Base-by-base conservation (phyloP, 1,284 basidiomycete species). In the Trichosporon sp. region DNA sequence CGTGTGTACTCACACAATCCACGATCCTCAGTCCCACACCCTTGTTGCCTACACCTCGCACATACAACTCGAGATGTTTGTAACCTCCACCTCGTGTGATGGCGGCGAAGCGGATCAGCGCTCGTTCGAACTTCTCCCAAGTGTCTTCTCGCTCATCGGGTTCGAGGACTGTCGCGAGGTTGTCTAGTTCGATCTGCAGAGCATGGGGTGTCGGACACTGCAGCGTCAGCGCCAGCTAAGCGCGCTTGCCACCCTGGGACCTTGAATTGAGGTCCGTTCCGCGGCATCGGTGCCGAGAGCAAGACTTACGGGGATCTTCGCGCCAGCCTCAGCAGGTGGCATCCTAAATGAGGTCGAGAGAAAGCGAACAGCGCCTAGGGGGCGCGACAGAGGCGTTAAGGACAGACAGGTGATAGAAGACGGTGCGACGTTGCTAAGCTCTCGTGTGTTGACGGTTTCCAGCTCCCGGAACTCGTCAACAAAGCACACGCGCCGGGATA, bases 121-220 rank as follows among this genome's bases (percentile, higher is more conserved):
- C 83, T 61, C 77, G 76, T 67, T 82, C 83, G 37, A 84, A 77
- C 73, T 83, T 83, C 71, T 84, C 83, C 84, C 84, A 85, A 21
- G 82, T 84, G 66, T 85, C 82, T 68, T 85, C 84, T 26, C 78
- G 79, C 75, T 85, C 84, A n/a, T 77, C 76, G 5, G 79, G 79
- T 46, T 77, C 80, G 19, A 85, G 74, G 0, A 78, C 74, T 12
- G 74, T 73, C 2, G 75, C 69, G 31, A 85, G 75, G 0, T 73
- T 71, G 7, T 83, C 80, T 26, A 85, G 75, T 68, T 85, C 83
- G 32, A 72, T 72, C 31, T 79, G 73, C 5, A 85, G 76, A 31
- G 81, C 76, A 40, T 80, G 80, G 2, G 80, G 76, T 0, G 83
- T 80, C 3, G 81, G 77, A 67, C 84, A 85, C 83, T 84, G 72